Conservation (phyloP, 176 grass and related monocot species). For the Coix lacrymajobi region DNA sequence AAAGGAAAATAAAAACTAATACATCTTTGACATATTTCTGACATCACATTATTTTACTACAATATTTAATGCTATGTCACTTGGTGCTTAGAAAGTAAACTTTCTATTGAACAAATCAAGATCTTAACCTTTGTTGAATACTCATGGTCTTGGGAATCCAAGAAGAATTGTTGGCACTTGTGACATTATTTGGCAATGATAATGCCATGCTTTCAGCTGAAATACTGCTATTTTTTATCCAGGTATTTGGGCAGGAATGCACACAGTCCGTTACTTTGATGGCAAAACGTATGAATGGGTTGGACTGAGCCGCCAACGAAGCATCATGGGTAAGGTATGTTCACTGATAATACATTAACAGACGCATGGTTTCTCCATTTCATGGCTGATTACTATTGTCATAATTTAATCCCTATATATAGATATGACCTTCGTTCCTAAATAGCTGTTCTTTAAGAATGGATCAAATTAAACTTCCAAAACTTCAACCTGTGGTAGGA, state of each 20-base stretch:
- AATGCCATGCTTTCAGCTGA: neutral
- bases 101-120: neutral
- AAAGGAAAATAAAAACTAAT: neutral
- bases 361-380: neutral
- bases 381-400: neutral
- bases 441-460: neutral
- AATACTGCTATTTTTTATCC: constrained; percentile 29
- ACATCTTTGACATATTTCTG: neutral
- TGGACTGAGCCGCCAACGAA: constrained; percentile 89
- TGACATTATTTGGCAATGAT: neutral
- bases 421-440: neutral
- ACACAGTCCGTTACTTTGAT: constrained; percentile 90
- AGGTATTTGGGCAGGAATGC: constrained; percentile 99
- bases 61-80: neutral
- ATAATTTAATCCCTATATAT: neutral
- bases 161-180: neutral
- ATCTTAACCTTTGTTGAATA: neutral
- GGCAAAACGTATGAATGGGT: constrained; percentile 99
- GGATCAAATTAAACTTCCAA: neutral
- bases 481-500: neutral
- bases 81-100: neutral
- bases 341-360: constrained; percentile 11
- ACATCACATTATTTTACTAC: constrained; percentile 2
- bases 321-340: constrained; percentile 98
- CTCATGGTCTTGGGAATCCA: neutral